Conservation (phyloP, 169 alveolate genomes). For the Cryptosporidium andersoni region DNA sequence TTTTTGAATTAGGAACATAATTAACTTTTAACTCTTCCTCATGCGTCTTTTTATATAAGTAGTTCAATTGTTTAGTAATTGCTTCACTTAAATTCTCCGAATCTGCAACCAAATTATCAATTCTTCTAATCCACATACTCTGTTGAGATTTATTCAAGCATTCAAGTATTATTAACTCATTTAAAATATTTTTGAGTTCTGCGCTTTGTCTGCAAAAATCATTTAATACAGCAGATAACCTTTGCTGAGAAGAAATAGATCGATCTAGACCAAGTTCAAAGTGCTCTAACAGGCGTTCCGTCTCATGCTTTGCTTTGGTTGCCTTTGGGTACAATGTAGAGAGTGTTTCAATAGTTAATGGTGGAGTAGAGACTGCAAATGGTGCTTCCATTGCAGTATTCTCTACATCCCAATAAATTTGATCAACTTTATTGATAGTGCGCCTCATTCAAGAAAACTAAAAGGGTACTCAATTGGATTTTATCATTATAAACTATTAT, state of each 20-base stretch:
- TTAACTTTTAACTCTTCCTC: constrained; percentile 20
- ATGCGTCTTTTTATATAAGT: constrained; percentile 18
- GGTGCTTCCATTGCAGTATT: too few species aligned
- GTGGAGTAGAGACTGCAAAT: too few species aligned
- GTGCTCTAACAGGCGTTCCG: constrained; percentile 56
- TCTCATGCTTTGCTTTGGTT: constrained; percentile 54
- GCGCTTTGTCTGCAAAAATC: constrained; percentile 64
- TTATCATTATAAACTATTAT: too few species aligned
- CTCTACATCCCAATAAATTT: too few species aligned
- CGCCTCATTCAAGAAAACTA: too few species aligned
- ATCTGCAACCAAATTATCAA: constrained; percentile 42
- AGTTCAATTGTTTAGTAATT: constrained; percentile 41
- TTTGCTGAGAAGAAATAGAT: constrained; percentile 56
- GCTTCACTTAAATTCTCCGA: constrained; percentile 48
- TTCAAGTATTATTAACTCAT: background rate
- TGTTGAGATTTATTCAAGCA: constrained; percentile 34
- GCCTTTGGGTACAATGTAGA: constrained; percentile 68
- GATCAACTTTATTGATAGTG: too few species aligned
- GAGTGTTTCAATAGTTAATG: constrained; percentile 44
- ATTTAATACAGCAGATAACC: constrained; percentile 51
- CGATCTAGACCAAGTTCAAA: constrained; percentile 69
- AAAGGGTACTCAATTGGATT: too few species aligned
- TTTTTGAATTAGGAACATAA: background rate
- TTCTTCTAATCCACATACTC: constrained; percentile 54
- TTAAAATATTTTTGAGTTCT: constrained; percentile 12